Base-by-base conservation (phyloP, 805 yeast species). In the Brettanomyces custersianus region DNA sequence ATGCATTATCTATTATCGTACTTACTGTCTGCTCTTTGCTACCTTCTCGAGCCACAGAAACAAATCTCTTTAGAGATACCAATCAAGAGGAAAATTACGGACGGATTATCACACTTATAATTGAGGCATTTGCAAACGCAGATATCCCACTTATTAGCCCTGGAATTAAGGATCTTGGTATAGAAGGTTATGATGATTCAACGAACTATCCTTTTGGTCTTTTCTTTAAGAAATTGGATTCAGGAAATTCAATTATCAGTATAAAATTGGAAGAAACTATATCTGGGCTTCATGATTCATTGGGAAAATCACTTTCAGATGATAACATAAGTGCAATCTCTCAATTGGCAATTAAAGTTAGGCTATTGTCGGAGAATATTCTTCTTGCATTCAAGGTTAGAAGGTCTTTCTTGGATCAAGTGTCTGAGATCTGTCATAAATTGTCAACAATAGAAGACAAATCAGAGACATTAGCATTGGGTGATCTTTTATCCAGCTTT, bases 131-230 rank as follows among this genome's bases (percentile, higher is more conserved):
- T 16, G 18, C 20, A 6, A 20, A 30, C 15, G 9, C 33, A 6
- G 24, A 18, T 9, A 6, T 30, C 20, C 33, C 33, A 3, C 16
- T 10, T 9, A 3, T 20, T 10, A 6, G 15, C 8, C 12, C 22
- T 6, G 33, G 16, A n/a, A 10, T n/a, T 12, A n/a, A 20, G 19
- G 34, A 37, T 15, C 30, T 42, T 4, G 22, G 20, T 6, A 52
- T 38, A 30, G 47, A 26, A 26, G 22, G 21, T 4, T 55, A 40
- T 33, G 48, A 26, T 28, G 46, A 52, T 22, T 49, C 59, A 1
- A 24, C 46, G 8, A 44, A 38, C 16, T 46, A 39, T 38, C 48
- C 44, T 13, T 47, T 40, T 18, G 24, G 39, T 4, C 5, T 19
- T 5, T 41, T 55, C 21, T 51, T 54, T 23, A 31, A 38, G 9